Base-by-base conservation (phyloP, 73 alveolate genomes). In the Diophrys appendiculata region DNA sequence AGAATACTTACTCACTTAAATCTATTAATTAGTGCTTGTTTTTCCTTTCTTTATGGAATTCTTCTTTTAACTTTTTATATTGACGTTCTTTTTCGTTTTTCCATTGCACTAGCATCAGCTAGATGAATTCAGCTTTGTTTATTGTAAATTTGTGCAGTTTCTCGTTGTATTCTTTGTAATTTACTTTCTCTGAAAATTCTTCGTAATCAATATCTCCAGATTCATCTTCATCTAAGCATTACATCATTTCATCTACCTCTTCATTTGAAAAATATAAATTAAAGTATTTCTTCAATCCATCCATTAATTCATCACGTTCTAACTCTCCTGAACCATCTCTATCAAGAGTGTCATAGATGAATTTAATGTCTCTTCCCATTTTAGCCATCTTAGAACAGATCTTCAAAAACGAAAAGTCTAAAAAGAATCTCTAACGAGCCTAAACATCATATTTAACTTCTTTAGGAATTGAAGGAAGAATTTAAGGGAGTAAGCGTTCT, bases 311-410 rank as follows among this genome's bases (percentile, higher is more conserved):
- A 18, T 75, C 32, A 14, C 29, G 73, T 2, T 75, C 83, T 18
- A 75, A 69, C n/a, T 76, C 35, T 14, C 87, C 92, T 31, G 84
- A 68, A 23, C 69, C 69, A 68, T 84, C 92, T 69, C 77, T 77
- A 69, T 84, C 92, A 11, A 84, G 74, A 5, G 72, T 23, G 64
- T 84, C 82, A 65, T 84, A 84, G 55, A 84, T 29, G 73, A 24
- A 84, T 56, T 73, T 76, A 26, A 84, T 54, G 30, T 84, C 87
- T 68, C 77, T 84, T 43, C 92, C 92, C 26, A 84, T 55, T 69
- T 77, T 76, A 13, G 92, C 77, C 0, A 77, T 73, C 54, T 80
- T 84, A 3, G 72, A 24, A 33, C 83, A 76, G 55, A 84, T 84
- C 35, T 77, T 84, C 65, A 84, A 70, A 0, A 84, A 68, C 26